Percentiles rank a stretch among this genome's conserved stretches.
phyloP scores from a whole-genome alignment of 768 basidiomycete genomes.

The Cyclocybe cylindracea region DNA sequence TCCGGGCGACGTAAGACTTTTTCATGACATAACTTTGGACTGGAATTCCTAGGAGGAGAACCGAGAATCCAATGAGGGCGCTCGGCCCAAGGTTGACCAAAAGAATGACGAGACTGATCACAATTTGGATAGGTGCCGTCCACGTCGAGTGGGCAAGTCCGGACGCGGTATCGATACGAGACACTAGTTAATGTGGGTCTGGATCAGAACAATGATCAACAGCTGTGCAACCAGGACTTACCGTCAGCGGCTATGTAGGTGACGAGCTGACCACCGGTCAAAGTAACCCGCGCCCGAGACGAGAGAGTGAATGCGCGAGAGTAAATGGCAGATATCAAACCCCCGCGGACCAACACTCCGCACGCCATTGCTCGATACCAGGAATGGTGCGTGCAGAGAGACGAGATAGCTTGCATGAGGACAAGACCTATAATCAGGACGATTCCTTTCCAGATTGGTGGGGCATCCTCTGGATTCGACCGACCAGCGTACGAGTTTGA shows the following conservation, averaged over 20 bases:
- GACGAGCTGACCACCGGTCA: conserved; percentile 88
- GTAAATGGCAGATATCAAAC: conserved; percentile 86
- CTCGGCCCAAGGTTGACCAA: conserved; percentile 69
- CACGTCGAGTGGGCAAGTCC: conserved; percentile 80
- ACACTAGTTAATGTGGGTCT: conserved; percentile 33
- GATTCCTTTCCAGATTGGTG: conserved; percentile 55
- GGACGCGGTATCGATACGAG: conserved; percentile 84
- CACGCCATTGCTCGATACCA: conserved; percentile 72
- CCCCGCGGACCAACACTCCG: conserved; percentile 83
- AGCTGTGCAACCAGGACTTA: not conserved
- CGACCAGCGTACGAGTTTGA: conserved; percentile 57
- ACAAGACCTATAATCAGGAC: conserved; percentile 76
- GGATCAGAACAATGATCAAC: not conserved
- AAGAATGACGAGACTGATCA: conserved; percentile 72
- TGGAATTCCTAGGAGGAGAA: conserved; percentile 71
- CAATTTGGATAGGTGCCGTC: conserved; percentile 73
- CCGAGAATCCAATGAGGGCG: conserved; percentile 51
- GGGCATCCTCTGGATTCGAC: conserved; percentile 30
- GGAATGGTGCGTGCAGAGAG: conserved; percentile 74
- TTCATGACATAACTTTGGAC: conserved; percentile 73
- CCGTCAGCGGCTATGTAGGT: conserved; percentile 90
- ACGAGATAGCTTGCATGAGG: conserved; percentile 62
- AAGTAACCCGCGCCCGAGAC: conserved; percentile 70
- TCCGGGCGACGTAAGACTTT: conserved; percentile 61
- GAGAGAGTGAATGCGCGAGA: conserved; percentile 74